Evolutionary conservation across 2,329 filamentous ascomycete genomes (phyloP).

Genomic region (Hypomyces perniciosus): DNA sequence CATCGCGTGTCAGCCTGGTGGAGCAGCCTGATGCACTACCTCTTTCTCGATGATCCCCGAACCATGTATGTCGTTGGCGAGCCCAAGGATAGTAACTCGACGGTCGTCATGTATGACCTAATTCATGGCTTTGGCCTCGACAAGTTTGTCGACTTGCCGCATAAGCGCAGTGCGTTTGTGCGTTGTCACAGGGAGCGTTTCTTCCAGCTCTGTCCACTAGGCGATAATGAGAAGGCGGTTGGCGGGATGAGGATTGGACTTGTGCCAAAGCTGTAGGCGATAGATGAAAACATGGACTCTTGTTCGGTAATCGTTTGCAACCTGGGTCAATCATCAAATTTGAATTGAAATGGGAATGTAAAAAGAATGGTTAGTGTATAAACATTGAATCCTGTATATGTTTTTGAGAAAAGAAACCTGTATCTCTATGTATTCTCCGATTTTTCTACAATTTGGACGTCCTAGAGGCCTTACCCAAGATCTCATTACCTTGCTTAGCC

Average conservation of each 20-base stretch:
- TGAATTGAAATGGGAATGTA: no score
- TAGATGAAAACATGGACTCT: not conserved
- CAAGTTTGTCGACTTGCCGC: constrained; percentile 65
- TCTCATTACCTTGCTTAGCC: constrained; percentile 48
- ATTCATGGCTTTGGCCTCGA: constrained; percentile 67
- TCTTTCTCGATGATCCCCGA: constrained; percentile 55
- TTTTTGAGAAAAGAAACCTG: no score
- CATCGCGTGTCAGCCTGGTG: constrained; percentile 58
- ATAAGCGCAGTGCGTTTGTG: constrained; percentile 65
- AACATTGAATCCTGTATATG: no score
- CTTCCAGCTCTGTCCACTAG: constrained; percentile 60
- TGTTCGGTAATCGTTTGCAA: no score
- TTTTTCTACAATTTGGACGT: constrained; percentile 38
- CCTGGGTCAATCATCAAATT: no score
- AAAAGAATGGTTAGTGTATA: no score
- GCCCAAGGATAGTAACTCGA: constrained; percentile 64
- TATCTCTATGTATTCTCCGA: not conserved
- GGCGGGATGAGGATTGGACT: constrained; percentile 48
- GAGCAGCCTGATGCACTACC: constrained; percentile 56
- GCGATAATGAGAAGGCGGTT: constrained; percentile 49
- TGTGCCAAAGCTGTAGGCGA: constrained; percentile 45
- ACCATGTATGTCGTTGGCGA: constrained; percentile 58
- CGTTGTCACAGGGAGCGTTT: constrained; percentile 60
- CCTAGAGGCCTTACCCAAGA: constrained; percentile 44
- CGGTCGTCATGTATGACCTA: constrained; percentile 68